These are phyloP conservation scores for Naegleria lovaniensis DNA, from an alignment of 208 protist genomes.

Conservation along the genomic window DNA sequence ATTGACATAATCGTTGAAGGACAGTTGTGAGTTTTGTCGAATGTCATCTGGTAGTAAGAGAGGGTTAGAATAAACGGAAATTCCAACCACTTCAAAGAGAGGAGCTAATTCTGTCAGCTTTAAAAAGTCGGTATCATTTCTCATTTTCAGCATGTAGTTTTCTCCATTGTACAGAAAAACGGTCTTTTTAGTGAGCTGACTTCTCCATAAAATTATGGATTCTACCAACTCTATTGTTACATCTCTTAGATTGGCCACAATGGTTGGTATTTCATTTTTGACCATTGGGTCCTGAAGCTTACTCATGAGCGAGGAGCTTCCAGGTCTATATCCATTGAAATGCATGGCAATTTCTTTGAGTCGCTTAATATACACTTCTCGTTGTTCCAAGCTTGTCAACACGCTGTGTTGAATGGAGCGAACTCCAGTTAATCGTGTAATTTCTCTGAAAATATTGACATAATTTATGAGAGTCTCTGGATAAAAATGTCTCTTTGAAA, in stretches of 20 bases:
- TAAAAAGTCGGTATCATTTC: constrained; percentile 20
- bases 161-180: background rate
- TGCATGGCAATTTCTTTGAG: background rate
- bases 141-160: constrained; percentile 20
- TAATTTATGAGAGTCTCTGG: constrained; percentile 7
- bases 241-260: background rate
- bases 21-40: background rate
- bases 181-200: background rate
- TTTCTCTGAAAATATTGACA: background rate
- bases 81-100: background rate
- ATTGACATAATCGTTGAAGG: background rate
- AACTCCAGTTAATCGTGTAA: background rate
- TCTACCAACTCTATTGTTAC: background rate
- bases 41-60: background rate
- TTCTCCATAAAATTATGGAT: background rate
- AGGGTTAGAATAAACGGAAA: background rate
- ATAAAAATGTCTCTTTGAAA: constrained; percentile 1
- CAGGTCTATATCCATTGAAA: background rate
- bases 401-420: constrained; percentile 20
- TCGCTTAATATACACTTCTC: constrained; percentile 14
- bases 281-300: background rate
- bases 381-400: constrained; percentile 4
- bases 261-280: constrained; percentile 10
- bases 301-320: background rate
- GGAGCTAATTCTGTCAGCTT: background rate